Evolutionary conservation across 2,329 filamentous ascomycete species (phyloP).

Genomic region (Neofusicoccum kwambonambiense): DNA sequence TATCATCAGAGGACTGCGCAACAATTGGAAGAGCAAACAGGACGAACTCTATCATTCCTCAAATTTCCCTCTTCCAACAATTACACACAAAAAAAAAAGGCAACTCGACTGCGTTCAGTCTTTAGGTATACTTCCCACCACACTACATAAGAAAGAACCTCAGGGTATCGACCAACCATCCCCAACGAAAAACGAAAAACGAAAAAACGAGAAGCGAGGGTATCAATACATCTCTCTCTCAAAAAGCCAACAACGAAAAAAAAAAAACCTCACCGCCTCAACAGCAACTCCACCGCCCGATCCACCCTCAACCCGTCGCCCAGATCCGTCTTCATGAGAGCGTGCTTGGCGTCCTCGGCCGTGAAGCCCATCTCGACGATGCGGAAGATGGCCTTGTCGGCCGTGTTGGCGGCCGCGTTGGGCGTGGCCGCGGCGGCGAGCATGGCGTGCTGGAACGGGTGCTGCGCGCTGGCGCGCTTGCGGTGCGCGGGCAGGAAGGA

Average conservation of each 20-base stretch:
- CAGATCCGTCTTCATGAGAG: conserved; percentile 58
- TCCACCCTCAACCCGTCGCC: conserved; percentile 59
- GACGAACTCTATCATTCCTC: too few relatives aligned
- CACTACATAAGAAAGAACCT: too few relatives aligned
- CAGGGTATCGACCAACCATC: too few relatives aligned
- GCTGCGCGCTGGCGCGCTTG: conserved; percentile 24
- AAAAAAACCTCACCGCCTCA: conserved; percentile 25
- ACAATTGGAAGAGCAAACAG: too few relatives aligned
- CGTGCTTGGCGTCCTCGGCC: conserved; percentile 54
- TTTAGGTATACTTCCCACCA: too few relatives aligned
- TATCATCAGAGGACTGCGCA: too few relatives aligned
- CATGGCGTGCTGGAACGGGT: conserved; percentile 32
- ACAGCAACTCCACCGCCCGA: conserved; percentile 56
- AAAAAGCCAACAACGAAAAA: neutral
- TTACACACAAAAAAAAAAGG: too few relatives aligned
- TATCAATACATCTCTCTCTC: neutral
- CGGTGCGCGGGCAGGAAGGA: conserved; percentile 1
- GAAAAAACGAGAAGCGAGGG: neutral
- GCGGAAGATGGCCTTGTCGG: conserved; percentile 55
- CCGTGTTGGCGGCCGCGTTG: conserved; percentile 50
- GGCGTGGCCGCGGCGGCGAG: conserved; percentile 7
- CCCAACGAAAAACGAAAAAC: neutral
- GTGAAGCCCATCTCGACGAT: conserved; percentile 63
- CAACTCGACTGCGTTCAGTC: too few relatives aligned
- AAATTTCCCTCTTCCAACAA: too few relatives aligned